Evolutionary conservation across 2,329 filamentous ascomycete genomes (phyloP).

Genomic region (Xylaria sp.): DNA sequence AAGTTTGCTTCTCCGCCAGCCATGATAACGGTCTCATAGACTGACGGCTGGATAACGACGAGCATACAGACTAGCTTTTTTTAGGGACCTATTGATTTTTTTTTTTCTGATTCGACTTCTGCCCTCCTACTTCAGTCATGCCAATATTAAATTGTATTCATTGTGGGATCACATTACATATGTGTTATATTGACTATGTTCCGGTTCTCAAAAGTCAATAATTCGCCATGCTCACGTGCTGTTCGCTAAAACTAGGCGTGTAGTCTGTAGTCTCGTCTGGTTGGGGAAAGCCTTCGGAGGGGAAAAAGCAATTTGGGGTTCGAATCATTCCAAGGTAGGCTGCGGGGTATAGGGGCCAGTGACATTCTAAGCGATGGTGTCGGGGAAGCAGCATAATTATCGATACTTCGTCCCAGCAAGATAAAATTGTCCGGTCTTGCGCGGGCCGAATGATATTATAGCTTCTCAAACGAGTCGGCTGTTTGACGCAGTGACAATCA

Average conservation of each 20-base stretch:
- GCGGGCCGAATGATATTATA: not conserved
- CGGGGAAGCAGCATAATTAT: not conserved
- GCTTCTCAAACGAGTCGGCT: not conserved
- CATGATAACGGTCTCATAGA: not conserved
- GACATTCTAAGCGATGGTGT: not conserved
- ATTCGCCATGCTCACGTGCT: not conserved
- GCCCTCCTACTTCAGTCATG: not conserved
- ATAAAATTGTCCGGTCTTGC: not conserved
- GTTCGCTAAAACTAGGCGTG: not conserved
- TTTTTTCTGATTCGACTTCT: not conserved
- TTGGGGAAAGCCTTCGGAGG: too few relatives aligned
- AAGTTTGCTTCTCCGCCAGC: not conserved
- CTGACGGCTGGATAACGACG: not conserved
- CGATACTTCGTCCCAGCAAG: not conserved
- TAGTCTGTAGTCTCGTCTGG: too few relatives aligned
- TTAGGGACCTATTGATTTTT: not conserved
- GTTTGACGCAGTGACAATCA: too few relatives aligned
- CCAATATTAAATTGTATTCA: conserved; percentile 2
- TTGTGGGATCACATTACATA: too few relatives aligned
- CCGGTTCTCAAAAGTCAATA: too few relatives aligned
- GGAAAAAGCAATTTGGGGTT: too few relatives aligned
- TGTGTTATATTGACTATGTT: not conserved
- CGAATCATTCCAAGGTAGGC: not conserved
- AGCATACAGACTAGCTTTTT: conserved; percentile 2
- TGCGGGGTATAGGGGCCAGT: conserved; percentile 26